Evolutionary conservation across 306 rosid species (phyloP).

Genomic region (Cajanus cajan): DNA sequence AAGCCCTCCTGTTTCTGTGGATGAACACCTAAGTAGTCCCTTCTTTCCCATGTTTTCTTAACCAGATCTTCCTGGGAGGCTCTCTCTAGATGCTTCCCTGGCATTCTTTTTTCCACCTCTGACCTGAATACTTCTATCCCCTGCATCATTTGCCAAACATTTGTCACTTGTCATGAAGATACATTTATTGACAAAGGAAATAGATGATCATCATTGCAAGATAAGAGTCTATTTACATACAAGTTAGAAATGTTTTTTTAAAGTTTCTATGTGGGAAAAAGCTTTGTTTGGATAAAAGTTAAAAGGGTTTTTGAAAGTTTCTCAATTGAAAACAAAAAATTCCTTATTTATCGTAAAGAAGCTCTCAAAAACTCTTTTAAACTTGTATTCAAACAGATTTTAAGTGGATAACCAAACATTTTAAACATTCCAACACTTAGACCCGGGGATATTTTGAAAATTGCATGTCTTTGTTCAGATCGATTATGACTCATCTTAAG

Average conservation of each 20-base stretch:
- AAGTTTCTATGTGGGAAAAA: too few relatives aligned
- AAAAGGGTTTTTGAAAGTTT: too few relatives aligned
- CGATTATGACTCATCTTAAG: neutral
- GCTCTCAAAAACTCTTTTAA: too few relatives aligned
- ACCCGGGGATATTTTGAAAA: too few relatives aligned
- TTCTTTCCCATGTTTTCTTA: constrained; percentile 77
- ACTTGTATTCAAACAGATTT: too few relatives aligned
- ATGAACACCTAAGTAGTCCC: constrained; percentile 81
- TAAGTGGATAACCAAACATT: neutral
- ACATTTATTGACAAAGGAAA: neutral
- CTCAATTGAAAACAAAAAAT: too few relatives aligned
- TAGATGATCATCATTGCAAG: neutral
- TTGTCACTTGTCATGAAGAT: neutral
- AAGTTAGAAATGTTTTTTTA: too few relatives aligned
- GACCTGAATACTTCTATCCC: constrained; percentile 89
- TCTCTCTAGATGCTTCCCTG: constrained; percentile 56
- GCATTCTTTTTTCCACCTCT: constrained; percentile 90
- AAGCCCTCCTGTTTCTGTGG: constrained; percentile 84
- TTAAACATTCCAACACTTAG: neutral
- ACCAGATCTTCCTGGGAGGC: constrained; percentile 70
- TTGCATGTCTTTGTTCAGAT: neutral
- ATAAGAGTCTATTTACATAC: too few relatives aligned
- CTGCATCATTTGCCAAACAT: constrained; percentile 47
- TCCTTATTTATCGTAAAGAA: too few relatives aligned
- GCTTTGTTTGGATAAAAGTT: too few relatives aligned